These are phyloP conservation scores for Ophidiomyces ophidiicola DNA, from an alignment of 2,329 filamentous ascomycete genomes.

Conservation along the genomic window DNA sequence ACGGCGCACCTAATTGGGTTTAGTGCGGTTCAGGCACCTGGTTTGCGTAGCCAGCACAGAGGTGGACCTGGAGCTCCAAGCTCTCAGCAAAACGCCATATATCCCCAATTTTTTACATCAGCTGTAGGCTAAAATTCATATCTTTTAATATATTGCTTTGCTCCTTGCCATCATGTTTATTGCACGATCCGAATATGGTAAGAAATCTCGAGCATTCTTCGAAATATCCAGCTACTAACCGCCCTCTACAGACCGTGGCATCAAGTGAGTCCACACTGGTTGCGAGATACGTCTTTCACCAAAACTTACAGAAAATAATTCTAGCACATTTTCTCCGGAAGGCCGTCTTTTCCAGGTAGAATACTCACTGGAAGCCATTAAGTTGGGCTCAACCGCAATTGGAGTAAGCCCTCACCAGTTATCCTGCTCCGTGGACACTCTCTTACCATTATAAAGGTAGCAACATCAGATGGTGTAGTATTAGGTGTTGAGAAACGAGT, in stretches of 20 bases:
- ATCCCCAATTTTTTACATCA: not conserved
- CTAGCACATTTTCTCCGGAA: constrained; percentile 96
- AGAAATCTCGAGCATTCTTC: constrained; percentile 30
- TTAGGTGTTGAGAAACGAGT: constrained; percentile 98
- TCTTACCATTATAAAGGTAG: constrained; percentile 43
- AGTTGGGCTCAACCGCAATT: constrained; percentile 95
- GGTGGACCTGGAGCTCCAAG: constrained; percentile 10
- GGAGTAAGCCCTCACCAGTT: constrained; percentile 47
- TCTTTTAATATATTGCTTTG: constrained; percentile 22
- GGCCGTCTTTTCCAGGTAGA: constrained; percentile 99
- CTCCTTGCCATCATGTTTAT: constrained; percentile 76
- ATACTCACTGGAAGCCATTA: constrained; percentile 99
- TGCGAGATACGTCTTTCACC: constrained; percentile 9
- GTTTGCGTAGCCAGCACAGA: constrained; percentile 15
- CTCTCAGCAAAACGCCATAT: constrained; percentile 6
- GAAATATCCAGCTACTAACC: constrained; percentile 9
- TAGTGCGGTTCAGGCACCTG: constrained; percentile 17
- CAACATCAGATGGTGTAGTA: constrained; percentile 87
- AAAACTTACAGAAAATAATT: constrained; percentile 19
- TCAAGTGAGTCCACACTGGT: constrained; percentile 58
- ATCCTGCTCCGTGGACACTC: not conserved
- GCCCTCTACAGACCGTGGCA: constrained; percentile 65
- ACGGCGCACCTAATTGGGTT: constrained; percentile 15
- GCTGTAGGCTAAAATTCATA: not conserved
- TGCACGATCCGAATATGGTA: constrained; percentile 99